A percentile compares a stretch with the other conserved stretches of the same genome.
phyloP scores from a whole-genome alignment of 495 filamentous ascomycete genomes.

The Physcia stellaris region DNA sequence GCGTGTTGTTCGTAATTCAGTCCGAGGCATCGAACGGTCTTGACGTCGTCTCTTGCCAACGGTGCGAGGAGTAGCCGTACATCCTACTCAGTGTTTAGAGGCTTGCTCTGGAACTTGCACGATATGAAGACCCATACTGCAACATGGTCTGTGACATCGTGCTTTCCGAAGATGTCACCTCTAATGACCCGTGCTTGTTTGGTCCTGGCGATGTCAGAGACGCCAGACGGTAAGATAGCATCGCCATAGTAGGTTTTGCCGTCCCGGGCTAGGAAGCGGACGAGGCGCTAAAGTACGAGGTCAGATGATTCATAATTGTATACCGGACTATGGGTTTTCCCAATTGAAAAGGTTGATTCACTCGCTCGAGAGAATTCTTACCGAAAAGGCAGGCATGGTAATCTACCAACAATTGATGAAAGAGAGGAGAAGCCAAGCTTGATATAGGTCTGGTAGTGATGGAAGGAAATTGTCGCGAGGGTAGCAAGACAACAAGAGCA shows the following conservation, averaged over 20 bases:
- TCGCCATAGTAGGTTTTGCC: slow-evolving; percentile 73
- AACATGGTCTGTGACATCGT: slow-evolving; percentile 56
- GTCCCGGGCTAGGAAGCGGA: slow-evolving; percentile 67
- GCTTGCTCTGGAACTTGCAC: background rate
- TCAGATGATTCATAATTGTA: too few relatives aligned
- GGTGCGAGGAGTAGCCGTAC: slow-evolving; percentile 57
- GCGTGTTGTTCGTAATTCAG: slow-evolving; percentile 76
- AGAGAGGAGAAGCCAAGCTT: too few relatives aligned
- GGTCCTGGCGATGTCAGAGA: slow-evolving; percentile 51
- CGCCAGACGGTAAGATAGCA: slow-evolving; percentile 56
- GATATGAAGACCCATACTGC: slow-evolving; percentile 16
- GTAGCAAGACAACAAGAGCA: too few relatives aligned
- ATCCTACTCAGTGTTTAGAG: slow-evolving; percentile 33
- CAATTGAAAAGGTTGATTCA: background rate
- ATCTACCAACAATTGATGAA: too few relatives aligned
- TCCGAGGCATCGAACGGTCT: slow-evolving; percentile 65
- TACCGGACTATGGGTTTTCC: background rate
- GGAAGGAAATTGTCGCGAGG: too few relatives aligned
- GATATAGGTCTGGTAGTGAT: too few relatives aligned
- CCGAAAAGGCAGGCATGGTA: slow-evolving; percentile 30
- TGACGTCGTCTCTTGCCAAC: slow-evolving; percentile 50
- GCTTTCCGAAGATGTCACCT: slow-evolving; percentile 59
- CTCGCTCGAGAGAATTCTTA: slow-evolving; percentile 11
- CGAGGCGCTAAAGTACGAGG: slow-evolving; percentile 45
- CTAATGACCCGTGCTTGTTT: slow-evolving; percentile 54